Conservation (phyloP, 345 rosid species). For the Pelargonium nanum region DNA sequence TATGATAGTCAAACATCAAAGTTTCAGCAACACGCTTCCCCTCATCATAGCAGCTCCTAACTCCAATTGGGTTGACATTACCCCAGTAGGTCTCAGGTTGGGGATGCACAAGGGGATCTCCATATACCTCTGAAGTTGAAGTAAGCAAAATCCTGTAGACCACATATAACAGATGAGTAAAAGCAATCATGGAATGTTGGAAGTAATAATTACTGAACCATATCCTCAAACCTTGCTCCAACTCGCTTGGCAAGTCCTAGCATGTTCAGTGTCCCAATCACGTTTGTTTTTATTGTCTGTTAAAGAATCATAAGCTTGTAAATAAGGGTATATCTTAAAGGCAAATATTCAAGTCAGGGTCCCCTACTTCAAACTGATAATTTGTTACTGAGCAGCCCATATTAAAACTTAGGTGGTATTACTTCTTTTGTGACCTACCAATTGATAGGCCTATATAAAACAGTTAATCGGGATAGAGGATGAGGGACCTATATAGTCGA, state of each 20-base stretch:
- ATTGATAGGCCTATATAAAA: too few species aligned
- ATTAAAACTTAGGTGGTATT: too few species aligned
- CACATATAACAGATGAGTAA: neutral
- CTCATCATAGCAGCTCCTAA: constrained; percentile 91
- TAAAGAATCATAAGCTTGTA: neutral
- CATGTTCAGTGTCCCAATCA: constrained; percentile 92
- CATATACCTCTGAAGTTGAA: constrained; percentile 89
- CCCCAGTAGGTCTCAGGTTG: constrained; percentile 90
- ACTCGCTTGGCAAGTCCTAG: constrained; percentile 96
- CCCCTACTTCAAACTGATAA: neutral
- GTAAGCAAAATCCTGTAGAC: constrained; percentile 76
- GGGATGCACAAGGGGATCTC: constrained; percentile 91
- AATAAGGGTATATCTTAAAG: neutral
- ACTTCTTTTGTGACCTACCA: too few species aligned
- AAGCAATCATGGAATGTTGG: neutral
- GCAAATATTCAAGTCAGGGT: neutral
- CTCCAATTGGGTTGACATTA: constrained; percentile 95
- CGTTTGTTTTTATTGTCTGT: constrained; percentile 95
- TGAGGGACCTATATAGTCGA: too few species aligned
- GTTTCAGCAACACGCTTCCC: constrained; percentile 95
- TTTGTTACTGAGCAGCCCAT: neutral
- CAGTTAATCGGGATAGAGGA: too few species aligned
- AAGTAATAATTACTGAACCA: neutral
- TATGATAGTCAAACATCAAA: constrained; percentile 87
- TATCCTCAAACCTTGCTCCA: constrained; percentile 66